Percentiles rank a stretch among this genome's conserved stretches.
Evolutionary conservation across 768 basidiomycete genomes (phyloP).

Genomic region (Lactarius sanguifluus): DNA sequence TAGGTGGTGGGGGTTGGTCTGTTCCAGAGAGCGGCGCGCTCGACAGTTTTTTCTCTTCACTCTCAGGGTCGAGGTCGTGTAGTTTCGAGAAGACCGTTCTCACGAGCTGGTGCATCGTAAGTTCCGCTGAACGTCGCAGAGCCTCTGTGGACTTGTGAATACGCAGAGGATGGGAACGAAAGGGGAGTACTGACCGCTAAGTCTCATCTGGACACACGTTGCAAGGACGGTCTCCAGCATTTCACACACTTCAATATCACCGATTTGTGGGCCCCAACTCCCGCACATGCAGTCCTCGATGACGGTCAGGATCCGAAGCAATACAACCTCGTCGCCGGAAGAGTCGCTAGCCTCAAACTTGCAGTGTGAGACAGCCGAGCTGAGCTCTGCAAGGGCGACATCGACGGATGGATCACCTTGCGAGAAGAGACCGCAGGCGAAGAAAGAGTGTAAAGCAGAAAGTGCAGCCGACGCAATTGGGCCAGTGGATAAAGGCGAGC

Average conservation of each 20-base stretch:
- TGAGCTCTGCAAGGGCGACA: slow-evolving; percentile 74
- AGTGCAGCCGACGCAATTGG: slow-evolving; percentile 96
- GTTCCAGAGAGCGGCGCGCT: slow-evolving; percentile 32
- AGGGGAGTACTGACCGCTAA: slow-evolving; percentile 70
- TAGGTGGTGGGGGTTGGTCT: slow-evolving; percentile 2
- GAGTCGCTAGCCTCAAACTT: slow-evolving; percentile 98
- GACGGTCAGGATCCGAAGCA: slow-evolving; percentile 87
- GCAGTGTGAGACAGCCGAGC: slow-evolving; percentile 89
- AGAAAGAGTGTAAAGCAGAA: slow-evolving; percentile 84
- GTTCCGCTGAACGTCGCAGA: slow-evolving; percentile 82
- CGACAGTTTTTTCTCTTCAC: slow-evolving; percentile 68
- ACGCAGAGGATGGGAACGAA: slow-evolving; percentile 4
- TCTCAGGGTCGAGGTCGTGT: slow-evolving; percentile 58
- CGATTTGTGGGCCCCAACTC: slow-evolving; percentile 65
- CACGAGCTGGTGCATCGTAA: slow-evolving; percentile 85
- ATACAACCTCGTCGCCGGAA: slow-evolving; percentile 95
- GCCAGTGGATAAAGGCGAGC: slow-evolving; percentile 92
- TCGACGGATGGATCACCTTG: slow-evolving; percentile 56
- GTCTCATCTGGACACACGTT: slow-evolving; percentile 93
- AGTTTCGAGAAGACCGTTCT: slow-evolving; percentile 78
- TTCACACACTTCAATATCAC: slow-evolving; percentile 95
- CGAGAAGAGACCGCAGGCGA: slow-evolving; percentile 72
- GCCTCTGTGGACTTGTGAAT: slow-evolving; percentile 55
- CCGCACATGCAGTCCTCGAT: slow-evolving; percentile 82
- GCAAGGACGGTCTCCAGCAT: slow-evolving; percentile 97